Base-by-base conservation (phyloP, 192 early-diverging fungal species). In the Umbelopsis sp. region DNA sequence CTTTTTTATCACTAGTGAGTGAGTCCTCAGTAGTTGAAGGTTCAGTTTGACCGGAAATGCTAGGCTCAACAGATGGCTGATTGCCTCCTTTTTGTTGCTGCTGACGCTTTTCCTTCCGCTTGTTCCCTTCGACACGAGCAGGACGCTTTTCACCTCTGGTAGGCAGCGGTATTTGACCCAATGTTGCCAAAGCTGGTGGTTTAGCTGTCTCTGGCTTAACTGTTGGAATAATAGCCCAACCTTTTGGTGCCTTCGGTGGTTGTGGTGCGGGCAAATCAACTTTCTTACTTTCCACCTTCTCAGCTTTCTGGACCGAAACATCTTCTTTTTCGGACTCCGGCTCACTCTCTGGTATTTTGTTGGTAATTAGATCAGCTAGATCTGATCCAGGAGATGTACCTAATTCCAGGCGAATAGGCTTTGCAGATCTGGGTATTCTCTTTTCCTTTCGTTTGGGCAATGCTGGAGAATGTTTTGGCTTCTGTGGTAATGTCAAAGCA, bases 101-200 rank as follows among this genome's bases (percentile, higher is more conserved):
- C 13, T 79, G 78, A 7, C 78, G 69, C 50, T 75, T 73, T 27
- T 79, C 78, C 61, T 46, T 71, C 45, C 72, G 80, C 69, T 78
- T 73, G 18, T 67, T 76, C 4, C 68, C 71, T 0, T 74, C 78
- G 5, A 74, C 71, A 16, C 75, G 74, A 21, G 75, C 53, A 6
- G 78, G 74, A 9, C 75, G 49, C 21, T 74, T 74, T 41, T 80
- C 78, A 27, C 55, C 55, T 35, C 55, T 22, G 33, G 55, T 33
- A 35, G 55, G 55, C 11, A 61, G 15, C 30, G 55, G 55, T 35
- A 61, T 61, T 16, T 61, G 55, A 11, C 55, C 55, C 9, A 61
- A 16, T 8, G 27, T 61, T 11, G 55, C 55, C 55, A 61, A 35
- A 8, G 55, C 55, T 25, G 78, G 74, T 11, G 78, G 78, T 13